These are phyloP conservation scores for Cercospora beticola DNA, from an alignment of 2,329 filamentous ascomycete species.

Conservation along the genomic window DNA sequence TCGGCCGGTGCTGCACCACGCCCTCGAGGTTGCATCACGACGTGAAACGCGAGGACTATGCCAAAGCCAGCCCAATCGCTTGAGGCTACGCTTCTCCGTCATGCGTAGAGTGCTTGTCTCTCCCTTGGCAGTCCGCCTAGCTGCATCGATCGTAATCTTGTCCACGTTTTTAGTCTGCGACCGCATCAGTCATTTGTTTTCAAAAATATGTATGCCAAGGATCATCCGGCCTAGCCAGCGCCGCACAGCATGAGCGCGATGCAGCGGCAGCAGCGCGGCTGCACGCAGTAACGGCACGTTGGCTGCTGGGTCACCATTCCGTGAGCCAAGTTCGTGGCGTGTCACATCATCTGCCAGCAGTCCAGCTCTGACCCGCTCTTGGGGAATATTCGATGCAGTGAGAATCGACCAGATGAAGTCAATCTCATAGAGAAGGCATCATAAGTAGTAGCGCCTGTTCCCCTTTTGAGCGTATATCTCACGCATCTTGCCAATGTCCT, in stretches of 20 bases:
- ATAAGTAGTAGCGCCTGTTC: neutral
- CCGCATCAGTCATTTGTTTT: neutral
- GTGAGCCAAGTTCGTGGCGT: constrained; percentile 3
- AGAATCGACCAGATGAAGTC: neutral
- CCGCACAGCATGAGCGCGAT: neutral
- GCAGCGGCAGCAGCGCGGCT: neutral
- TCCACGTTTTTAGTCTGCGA: neutral
- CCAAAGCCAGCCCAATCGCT: neutral
- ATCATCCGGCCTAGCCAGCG: neutral
- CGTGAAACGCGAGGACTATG: neutral
- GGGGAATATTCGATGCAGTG: neutral
- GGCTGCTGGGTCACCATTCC: neutral
- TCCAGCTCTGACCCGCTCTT: neutral
- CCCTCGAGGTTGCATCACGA: neutral
- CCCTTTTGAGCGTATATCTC: neutral
- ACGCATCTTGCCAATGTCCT: neutral
- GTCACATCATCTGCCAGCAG: neutral
- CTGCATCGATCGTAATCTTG: neutral
- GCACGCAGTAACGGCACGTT: neutral
- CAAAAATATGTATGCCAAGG: constrained; percentile 8
- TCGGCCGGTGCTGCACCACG: neutral
- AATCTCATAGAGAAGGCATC: neutral
- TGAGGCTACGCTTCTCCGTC: neutral
- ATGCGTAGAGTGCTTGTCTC: neutral
- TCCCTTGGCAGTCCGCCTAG: neutral